phyloP scores from a whole-genome alignment of 257 asterid genomes.

The Ballota nigra region DNA sequence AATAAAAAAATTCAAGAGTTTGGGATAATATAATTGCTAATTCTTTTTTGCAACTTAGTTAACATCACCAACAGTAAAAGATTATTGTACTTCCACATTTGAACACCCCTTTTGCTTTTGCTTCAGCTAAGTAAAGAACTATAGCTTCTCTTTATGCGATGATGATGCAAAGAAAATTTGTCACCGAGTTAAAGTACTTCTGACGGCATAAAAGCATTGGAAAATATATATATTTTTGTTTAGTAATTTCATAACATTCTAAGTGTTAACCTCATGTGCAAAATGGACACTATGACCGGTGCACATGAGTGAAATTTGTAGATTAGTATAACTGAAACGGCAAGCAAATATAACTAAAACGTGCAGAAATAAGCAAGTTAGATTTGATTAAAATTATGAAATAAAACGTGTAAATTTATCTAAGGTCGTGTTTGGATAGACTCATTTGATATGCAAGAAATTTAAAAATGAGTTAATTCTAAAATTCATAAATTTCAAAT shows the following conservation, averaged over 20 bases:
- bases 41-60: neutral
- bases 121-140: conserved; percentile 42
- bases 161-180: neutral
- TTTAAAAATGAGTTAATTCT: no score
- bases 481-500: no score
- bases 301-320: no score
- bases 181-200: conserved; percentile 2
- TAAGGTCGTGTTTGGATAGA: no score
- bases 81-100: conserved; percentile 13
- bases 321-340: no score
- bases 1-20: neutral
- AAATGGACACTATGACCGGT: no score
- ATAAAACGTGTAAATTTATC: no score
- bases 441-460: no score
- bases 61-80: conserved; percentile 19
- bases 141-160: conserved; percentile 7
- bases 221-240: neutral
- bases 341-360: no score
- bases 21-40: neutral
- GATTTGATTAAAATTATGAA: no score
- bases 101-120: conserved; percentile 29
- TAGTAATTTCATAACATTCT: neutral
- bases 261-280: no score
- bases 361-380: no score
- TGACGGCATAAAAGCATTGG: conserved; percentile 15